Evolutionary conservation across 768 basidiomycete species (phyloP), one percentile per base, ranked within the genome.

Genomic region (Boletus barrowsii): DNA sequence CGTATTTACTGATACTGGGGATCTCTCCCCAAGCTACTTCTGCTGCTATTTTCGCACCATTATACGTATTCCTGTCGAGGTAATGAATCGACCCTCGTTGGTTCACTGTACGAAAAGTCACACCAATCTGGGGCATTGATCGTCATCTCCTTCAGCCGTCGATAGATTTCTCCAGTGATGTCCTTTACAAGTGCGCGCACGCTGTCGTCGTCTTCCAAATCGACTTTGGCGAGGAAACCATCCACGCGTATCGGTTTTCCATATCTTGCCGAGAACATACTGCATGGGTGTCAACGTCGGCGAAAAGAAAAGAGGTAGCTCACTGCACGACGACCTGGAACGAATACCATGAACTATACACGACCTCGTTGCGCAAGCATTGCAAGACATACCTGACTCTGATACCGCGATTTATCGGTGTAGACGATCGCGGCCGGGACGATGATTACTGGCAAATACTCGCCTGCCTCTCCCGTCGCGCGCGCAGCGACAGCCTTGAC

Each of bases 401-500:
- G 71, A 65, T 86, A 90, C 61, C 75, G 77, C 10, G 79, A 72
- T 71, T 90, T 88, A 61, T 88, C 79, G 17, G 81, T 83, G 69
- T 89, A 91, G 10, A 83, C 83, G 50, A 90, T 79, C 1, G 76
- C 80, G n/a, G 83, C 82, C 0, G 86, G 87, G 1, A 88, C 71
- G 54, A 88, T 74, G 1, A 74, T 60, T 40, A 29, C 29, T 29
- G 29, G 29, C 29, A 83, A 70, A 33, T 70, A 71, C 55, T 75
- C 67, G 55, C 51, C 61, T 29, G 50, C 61, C 29, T 29, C 29
- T 29, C 29, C 29, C 29, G 29, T 29, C 29, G 62, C 54, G 64
- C 62, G 22, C 15, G 24, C 20, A 8, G 59, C 53, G 18, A 75
- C 64, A 56, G 76, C 79, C 55, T 80, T 75, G 46, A 77, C 73